phyloP scores from a whole-genome alignment of 495 filamentous ascomycete genomes.

The Aspergillus asperescens region DNA sequence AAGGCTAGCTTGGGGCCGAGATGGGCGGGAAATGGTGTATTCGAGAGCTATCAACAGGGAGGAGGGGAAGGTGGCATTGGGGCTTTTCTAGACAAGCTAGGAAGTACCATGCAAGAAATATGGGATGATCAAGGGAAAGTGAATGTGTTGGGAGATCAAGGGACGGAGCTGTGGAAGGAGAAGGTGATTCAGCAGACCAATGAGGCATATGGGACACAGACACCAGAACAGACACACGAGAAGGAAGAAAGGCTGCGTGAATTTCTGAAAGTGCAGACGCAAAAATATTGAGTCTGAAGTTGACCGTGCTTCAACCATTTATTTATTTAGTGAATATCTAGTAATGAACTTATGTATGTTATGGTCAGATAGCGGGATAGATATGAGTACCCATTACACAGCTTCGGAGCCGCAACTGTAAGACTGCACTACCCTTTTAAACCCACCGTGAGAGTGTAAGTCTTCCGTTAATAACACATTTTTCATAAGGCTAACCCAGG shows the following conservation, averaged over 20 bases:
- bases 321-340: background rate
- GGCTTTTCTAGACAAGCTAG: conserved; percentile 54
- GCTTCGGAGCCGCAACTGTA: no score
- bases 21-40: conserved; percentile 54
- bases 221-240: conserved; percentile 15
- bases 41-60: conserved; percentile 57
- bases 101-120: conserved; percentile 48
- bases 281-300: conserved; percentile 13
- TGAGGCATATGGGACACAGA: conserved; percentile 31
- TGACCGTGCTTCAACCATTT: background rate
- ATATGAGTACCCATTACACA: no score
- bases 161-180: conserved; percentile 34
- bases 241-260: conserved; percentile 31
- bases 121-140: conserved; percentile 47
- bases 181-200: conserved; percentile 34
- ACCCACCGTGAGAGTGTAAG: no score
- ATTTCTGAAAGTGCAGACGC: conserved; percentile 25
- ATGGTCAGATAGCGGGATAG: no score
- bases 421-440: no score
- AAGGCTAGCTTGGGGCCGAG: conserved; percentile 49
- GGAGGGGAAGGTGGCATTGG: conserved; percentile 51
- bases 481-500: no score
- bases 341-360: no score
- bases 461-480: no score
- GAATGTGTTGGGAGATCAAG: conserved; percentile 35